Conservation (phyloP, 2,329 filamentous ascomycete genomes). For the Purpureocillium lavendulum region DNA sequence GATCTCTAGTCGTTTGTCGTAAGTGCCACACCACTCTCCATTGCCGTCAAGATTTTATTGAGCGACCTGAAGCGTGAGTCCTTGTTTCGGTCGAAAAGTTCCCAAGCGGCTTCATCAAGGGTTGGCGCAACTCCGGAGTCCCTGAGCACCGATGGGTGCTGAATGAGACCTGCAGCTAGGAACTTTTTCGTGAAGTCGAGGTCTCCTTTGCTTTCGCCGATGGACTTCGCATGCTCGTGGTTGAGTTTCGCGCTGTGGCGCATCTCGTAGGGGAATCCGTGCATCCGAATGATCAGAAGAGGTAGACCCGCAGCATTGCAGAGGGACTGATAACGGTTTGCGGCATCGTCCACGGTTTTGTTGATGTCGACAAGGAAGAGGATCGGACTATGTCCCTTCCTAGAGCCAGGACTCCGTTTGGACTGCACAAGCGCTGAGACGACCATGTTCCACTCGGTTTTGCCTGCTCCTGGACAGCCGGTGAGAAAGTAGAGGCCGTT, state of each 20-base stretch:
- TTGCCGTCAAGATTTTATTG: slow-evolving; percentile 24
- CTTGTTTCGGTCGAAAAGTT: slow-evolving; percentile 25
- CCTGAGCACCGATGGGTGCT: slow-evolving; percentile 3
- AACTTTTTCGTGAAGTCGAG: slow-evolving; percentile 28
- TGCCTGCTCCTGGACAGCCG: slow-evolving; percentile 38
- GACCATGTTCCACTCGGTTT: slow-evolving; percentile 37
- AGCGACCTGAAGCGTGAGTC: slow-evolving; percentile 23
- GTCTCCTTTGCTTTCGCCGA: background rate
- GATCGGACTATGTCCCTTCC: slow-evolving; percentile 21
- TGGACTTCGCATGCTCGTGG: slow-evolving; percentile 1
- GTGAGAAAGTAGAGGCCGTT: slow-evolving; percentile 36
- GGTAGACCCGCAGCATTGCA: slow-evolving; percentile 25
- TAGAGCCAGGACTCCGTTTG: slow-evolving; percentile 14
- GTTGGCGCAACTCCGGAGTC: slow-evolving; percentile 24
- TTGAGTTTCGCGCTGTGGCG: slow-evolving; percentile 20
- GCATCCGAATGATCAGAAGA: slow-evolving; percentile 28
- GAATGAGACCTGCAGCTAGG: slow-evolving; percentile 16
- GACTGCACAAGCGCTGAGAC: slow-evolving; percentile 28
- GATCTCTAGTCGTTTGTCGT: slow-evolving; percentile 17
- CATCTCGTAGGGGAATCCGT: slow-evolving; percentile 30
- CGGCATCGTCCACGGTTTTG: slow-evolving; percentile 36
- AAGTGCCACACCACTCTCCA: slow-evolving; percentile 17
- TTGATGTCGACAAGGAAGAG: slow-evolving; percentile 40
- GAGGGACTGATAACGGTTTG: slow-evolving; percentile 29
- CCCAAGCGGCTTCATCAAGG: slow-evolving; percentile 34